A percentile compares a stretch with the other conserved stretches of the same genome.
Evolutionary conservation across 306 rosid genomes (phyloP).

Genomic region (Prunus mume): DNA sequence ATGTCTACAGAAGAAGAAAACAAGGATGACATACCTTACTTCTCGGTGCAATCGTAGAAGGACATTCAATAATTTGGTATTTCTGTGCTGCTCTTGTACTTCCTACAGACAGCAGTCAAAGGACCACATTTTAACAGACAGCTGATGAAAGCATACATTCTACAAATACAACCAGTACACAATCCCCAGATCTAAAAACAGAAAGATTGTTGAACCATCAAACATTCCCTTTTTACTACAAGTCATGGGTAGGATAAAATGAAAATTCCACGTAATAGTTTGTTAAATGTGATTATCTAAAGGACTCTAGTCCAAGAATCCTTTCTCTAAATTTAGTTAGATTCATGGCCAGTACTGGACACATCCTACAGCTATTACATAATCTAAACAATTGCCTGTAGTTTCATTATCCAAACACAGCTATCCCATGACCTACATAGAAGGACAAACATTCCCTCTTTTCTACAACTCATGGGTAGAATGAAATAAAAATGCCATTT

Average conservation of each 20-base stretch:
- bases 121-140: constrained; percentile 22
- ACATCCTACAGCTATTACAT: neutral
- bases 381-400: neutral
- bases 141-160: neutral
- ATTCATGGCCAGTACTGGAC: neutral
- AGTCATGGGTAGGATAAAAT: neutral
- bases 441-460: neutral
- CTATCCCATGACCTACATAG: neutral
- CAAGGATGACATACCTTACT: constrained; percentile 60
- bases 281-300: neutral
- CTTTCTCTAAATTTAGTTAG: neutral
- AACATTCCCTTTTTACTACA: neutral
- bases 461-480: neutral
- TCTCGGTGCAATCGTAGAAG: constrained; percentile 89
- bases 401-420: neutral
- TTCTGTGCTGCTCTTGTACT: constrained; percentile 90
- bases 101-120: constrained; percentile 54
- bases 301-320: neutral
- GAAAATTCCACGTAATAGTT: neutral
- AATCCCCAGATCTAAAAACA: neutral
- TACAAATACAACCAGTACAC: neutral
- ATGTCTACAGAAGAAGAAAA: constrained; percentile 14
- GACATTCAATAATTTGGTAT: constrained; percentile 84
- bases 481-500: neutral
- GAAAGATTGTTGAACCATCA: neutral